Conservation (phyloP, 306 rosid species). For the Elaeagnus macrophylla region DNA sequence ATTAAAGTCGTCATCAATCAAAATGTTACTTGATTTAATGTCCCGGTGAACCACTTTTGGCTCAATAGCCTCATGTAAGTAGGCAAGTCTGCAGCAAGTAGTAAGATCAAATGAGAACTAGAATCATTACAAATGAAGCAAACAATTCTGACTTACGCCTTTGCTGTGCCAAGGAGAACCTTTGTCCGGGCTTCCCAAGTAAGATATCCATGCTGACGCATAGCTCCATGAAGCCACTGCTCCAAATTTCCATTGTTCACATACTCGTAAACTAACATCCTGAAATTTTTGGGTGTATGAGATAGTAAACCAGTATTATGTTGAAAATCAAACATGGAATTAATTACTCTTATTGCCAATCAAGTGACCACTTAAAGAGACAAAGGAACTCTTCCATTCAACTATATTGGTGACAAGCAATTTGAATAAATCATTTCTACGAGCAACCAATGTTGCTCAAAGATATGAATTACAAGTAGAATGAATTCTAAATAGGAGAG, state of each 20-base stretch:
- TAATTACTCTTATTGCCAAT: not conserved
- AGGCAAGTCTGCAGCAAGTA: constrained; percentile 62
- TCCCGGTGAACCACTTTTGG: constrained; percentile 92
- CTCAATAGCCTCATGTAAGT: constrained; percentile 91
- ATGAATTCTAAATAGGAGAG: constrained; percentile 8
- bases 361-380: constrained; percentile 6
- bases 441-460: not conserved
- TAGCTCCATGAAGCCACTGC: constrained; percentile 96
- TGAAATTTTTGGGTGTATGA: constrained; percentile 28
- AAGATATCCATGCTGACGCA: constrained; percentile 91
- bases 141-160: constrained; percentile 58
- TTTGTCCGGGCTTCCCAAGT: constrained; percentile 96
- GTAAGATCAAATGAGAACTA: constrained; percentile 18
- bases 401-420: not conserved
- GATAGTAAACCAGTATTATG: not conserved
- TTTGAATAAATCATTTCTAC: not conserved
- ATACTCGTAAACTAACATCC: constrained; percentile 84
- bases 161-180: constrained; percentile 88
- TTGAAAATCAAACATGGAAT: no score
- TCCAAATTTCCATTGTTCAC: constrained; percentile 92
- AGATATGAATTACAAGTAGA: constrained; percentile 6
- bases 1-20: constrained; percentile 81
- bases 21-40: constrained; percentile 86
- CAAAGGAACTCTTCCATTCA: not conserved
- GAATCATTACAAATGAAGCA: constrained; percentile 12